Conservation (phyloP, 176 grass and related monocot genomes). For the Oryza nivara region DNA sequence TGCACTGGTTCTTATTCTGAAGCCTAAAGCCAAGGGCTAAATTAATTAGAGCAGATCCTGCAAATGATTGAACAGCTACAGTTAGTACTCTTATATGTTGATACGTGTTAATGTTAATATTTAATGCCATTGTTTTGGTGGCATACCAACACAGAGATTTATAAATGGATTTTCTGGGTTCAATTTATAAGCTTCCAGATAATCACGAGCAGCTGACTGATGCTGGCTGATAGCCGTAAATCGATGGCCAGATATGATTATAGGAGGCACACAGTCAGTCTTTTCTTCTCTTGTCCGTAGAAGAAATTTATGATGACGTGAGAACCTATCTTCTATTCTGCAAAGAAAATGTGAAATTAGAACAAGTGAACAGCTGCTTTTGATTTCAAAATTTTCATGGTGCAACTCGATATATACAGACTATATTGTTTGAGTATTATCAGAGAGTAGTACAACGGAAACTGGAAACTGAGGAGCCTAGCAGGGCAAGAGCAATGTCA, state of each 20-base stretch:
- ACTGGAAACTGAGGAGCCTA: neutral
- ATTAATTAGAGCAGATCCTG: constrained; percentile 86
- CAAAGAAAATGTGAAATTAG: constrained; percentile 41
- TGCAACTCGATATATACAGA: neutral
- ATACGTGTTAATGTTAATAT: constrained; percentile 4
- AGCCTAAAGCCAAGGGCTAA: constrained; percentile 91
- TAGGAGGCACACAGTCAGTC: constrained; percentile 69
- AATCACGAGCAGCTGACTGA: constrained; percentile 82
- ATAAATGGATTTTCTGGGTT: constrained; percentile 82
- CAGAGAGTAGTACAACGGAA: neutral
- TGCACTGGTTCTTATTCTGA: constrained; percentile 90
- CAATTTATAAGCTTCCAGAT: constrained; percentile 90
- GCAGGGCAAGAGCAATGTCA: neutral
- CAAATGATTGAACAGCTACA: constrained; percentile 38
- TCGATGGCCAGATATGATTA: constrained; percentile 80
- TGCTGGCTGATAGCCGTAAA: constrained; percentile 86
- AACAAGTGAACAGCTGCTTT: constrained; percentile 23
- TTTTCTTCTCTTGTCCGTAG: constrained; percentile 57
- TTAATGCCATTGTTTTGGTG: neutral
- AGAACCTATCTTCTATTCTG: constrained; percentile 74
- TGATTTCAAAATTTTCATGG: neutral
- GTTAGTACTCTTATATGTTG: constrained; percentile 15
- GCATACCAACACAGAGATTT: constrained; percentile 86
- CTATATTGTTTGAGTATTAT: neutral
- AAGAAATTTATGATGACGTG: constrained; percentile 77